phyloP scores from a whole-genome alignment of 345 rosid genomes.

The Turnera subulata region DNA sequence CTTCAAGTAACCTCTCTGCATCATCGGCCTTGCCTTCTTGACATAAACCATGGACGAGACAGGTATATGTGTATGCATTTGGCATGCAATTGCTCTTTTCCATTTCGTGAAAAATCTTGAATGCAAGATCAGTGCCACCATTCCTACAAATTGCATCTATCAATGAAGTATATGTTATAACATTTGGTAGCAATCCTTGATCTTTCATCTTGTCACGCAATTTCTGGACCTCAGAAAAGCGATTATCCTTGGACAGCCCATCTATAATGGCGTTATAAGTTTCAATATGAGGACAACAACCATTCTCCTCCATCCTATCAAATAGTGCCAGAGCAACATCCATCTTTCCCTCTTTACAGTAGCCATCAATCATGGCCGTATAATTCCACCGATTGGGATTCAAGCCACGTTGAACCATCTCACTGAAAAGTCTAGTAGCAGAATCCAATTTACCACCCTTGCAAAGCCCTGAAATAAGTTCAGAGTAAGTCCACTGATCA shows the following conservation, averaged over 20 bases:
- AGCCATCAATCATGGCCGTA: constrained; percentile 62
- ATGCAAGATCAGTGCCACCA: constrained; percentile 37
- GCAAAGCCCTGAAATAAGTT: constrained; percentile 59
- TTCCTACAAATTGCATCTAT: constrained; percentile 47
- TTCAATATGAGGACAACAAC: constrained; percentile 37
- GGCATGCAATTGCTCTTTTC: constrained; percentile 39
- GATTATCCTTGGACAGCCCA: constrained; percentile 40
- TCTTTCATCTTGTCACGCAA: constrained; percentile 37
- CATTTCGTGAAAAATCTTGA: constrained; percentile 51
- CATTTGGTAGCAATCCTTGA: constrained; percentile 44
- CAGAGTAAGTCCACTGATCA: constrained; percentile 56
- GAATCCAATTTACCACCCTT: constrained; percentile 40
- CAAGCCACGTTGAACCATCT: constrained; percentile 43
- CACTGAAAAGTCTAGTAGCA: constrained; percentile 37
- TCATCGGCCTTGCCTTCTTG: constrained; percentile 47
- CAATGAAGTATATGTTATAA: constrained; percentile 55
- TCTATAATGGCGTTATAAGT: constrained; percentile 49
- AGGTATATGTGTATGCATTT: constrained; percentile 48
- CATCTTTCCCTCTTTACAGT: constrained; percentile 48
- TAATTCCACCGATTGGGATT: constrained; percentile 43
- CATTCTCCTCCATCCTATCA: constrained; percentile 43
- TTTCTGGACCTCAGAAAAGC: constrained; percentile 37
- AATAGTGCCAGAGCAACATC: constrained; percentile 47
- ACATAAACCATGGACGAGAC: constrained; percentile 56
- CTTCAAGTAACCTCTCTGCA: constrained; percentile 50